phyloP scores from a whole-genome alignment of 139 green algal species.

The Micromonas commoda region DNA sequence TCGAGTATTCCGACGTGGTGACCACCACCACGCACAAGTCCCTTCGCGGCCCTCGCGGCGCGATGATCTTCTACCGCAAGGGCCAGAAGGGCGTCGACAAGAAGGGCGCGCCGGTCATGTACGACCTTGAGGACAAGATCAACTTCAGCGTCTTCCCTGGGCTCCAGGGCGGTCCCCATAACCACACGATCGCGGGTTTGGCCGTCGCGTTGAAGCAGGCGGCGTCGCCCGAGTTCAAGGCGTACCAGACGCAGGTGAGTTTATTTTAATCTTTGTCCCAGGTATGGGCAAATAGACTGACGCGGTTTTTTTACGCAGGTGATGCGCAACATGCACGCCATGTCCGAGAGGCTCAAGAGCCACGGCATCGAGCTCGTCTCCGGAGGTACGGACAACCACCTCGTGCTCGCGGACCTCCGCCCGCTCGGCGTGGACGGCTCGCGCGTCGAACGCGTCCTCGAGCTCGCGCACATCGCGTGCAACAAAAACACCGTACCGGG shows the following conservation, averaged over 20 bases:
- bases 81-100: conserved; percentile 69
- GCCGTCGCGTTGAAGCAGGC: conserved; percentile 93
- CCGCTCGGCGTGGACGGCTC: conserved; percentile 79
- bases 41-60: conserved; percentile 73
- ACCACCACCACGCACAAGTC: conserved; percentile 99
- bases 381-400: conserved; percentile 95
- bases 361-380: conserved; percentile 60
- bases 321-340: conserved; percentile 52
- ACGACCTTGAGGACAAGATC: conserved; percentile 92
- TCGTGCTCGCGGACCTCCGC: conserved; percentile 85
- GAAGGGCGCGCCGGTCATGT: conserved; percentile 72
- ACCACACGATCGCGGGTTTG: conserved; percentile 96
- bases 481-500: conserved; percentile 99
- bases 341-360: conserved; percentile 62
- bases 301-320: too few species aligned
- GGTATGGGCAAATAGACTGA: too few species aligned
- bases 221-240: conserved; percentile 76
- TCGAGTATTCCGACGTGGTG: conserved; percentile 90
- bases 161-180: conserved; percentile 94
- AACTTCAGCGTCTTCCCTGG: conserved; percentile 73
- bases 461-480: conserved; percentile 92
- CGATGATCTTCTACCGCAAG: conserved; percentile 98
- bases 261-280: too few species aligned
- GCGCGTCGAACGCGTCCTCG: conserved; percentile 81
- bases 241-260: conserved; percentile 96